Conservation (phyloP, 345 rosid genomes). For the Brassica incana region DNA sequence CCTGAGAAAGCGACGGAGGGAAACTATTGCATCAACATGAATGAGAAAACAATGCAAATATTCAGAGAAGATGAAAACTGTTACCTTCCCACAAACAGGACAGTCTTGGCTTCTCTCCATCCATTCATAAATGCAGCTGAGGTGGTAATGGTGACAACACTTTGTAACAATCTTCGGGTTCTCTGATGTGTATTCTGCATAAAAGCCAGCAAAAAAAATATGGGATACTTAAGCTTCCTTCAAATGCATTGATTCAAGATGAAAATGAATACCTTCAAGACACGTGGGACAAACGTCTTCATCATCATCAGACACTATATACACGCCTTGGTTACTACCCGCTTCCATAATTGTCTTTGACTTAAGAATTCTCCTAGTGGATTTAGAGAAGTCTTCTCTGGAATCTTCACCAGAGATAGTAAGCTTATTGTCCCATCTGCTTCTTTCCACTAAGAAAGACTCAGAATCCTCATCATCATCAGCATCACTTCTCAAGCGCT, state of each 20-base stretch:
- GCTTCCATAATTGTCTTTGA: constrained; percentile 42
- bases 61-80: neutral
- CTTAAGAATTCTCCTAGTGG: constrained; percentile 50
- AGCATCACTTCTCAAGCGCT: constrained; percentile 64
- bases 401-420: constrained; percentile 14
- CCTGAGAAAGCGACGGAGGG: constrained; percentile 20
- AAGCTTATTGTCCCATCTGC: constrained; percentile 54
- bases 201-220: neutral
- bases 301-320: constrained; percentile 70
- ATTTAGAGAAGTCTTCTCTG: constrained; percentile 54
- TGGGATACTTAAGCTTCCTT: constrained; percentile 12
- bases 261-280: constrained; percentile 73
- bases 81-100: constrained; percentile 97
- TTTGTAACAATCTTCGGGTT: constrained; percentile 90
- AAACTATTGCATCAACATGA: neutral
- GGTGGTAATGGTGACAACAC: constrained; percentile 95
- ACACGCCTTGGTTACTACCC: constrained; percentile 50
- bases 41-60: constrained; percentile 13
- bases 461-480: constrained; percentile 55
- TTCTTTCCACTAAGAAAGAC: constrained; percentile 53
- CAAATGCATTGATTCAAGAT: neutral
- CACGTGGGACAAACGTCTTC: constrained; percentile 98
- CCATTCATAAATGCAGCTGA: constrained; percentile 99
- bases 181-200: constrained; percentile 89
- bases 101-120: constrained; percentile 98